phyloP scores from a whole-genome alignment of 768 basidiomycete species.

The Ramaria rubella region DNA sequence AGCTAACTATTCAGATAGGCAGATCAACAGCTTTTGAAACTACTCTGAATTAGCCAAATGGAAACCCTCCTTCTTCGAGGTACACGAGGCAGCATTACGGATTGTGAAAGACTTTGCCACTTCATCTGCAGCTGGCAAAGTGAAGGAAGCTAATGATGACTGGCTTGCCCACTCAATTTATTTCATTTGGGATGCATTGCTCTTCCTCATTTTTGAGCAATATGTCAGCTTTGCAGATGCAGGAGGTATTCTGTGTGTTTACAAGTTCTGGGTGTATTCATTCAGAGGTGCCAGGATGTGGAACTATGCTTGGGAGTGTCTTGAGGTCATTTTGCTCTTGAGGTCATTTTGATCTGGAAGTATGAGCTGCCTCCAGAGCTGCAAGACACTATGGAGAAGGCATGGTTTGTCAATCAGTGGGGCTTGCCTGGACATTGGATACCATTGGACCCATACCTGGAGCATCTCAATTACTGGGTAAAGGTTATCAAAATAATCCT shows the following conservation, averaged over 20 bases:
- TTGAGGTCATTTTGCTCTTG: slow-evolving; percentile 17
- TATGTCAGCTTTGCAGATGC: slow-evolving; percentile 27
- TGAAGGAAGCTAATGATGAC: slow-evolving; percentile 13
- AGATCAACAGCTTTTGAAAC: slow-evolving; percentile 9
- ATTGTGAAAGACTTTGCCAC: slow-evolving; percentile 11
- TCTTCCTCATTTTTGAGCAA: slow-evolving; percentile 25
- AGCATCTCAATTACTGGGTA: slow-evolving; percentile 25
- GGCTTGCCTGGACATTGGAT: slow-evolving; percentile 23
- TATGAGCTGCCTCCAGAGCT: slow-evolving; percentile 17
- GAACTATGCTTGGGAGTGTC: slow-evolving; percentile 29
- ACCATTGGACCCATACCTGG: slow-evolving; percentile 25
- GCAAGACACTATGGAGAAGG: slow-evolving; percentile 16
- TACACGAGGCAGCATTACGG: not conserved
- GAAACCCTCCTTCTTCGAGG: slow-evolving; percentile 10
- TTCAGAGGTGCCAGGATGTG: slow-evolving; percentile 28
- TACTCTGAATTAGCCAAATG: slow-evolving; percentile 13
- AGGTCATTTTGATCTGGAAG: too few species aligned
- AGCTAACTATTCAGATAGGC: slow-evolving; percentile 5
- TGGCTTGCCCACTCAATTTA: slow-evolving; percentile 18
- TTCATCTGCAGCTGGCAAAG: slow-evolving; percentile 6
- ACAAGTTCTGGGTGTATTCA: slow-evolving; percentile 22
- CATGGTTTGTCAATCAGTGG: slow-evolving; percentile 27
- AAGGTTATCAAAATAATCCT: slow-evolving; percentile 19
- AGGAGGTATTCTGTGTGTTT: slow-evolving; percentile 22
- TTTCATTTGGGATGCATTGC: slow-evolving; percentile 27